phyloP scores from a whole-genome alignment of 371 early-diverging fungal species.

The Mucor lusitanicus region DNA sequence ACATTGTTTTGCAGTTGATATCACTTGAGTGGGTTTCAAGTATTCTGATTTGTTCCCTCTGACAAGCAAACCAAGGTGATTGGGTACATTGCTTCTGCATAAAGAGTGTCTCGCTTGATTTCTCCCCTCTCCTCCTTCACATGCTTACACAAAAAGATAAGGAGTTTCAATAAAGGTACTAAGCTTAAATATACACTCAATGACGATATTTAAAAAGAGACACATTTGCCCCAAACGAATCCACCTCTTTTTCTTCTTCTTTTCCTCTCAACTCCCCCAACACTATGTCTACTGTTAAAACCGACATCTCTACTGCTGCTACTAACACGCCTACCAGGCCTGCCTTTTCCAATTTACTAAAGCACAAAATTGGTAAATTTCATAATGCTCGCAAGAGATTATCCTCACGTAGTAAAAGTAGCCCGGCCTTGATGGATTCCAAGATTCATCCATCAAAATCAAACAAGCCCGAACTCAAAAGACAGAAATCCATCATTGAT shows the following conservation, averaged over 20 bases:
- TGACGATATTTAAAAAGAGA: not conserved
- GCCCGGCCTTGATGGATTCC: slow-evolving; percentile 15
- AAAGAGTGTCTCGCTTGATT: not conserved
- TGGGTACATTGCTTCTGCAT: not conserved
- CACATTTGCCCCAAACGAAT: not conserved
- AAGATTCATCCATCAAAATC: not conserved
- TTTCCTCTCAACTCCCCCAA: not conserved
- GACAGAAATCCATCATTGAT: not conserved
- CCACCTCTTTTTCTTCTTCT: not conserved
- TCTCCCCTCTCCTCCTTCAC: not conserved
- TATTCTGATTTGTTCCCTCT: not conserved
- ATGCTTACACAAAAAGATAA: not conserved
- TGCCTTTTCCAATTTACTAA: slow-evolving; percentile 2
- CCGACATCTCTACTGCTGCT: slow-evolving; percentile 8
- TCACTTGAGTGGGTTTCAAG: not conserved
- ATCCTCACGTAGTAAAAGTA: slow-evolving; percentile 21
- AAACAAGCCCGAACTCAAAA: not conserved
- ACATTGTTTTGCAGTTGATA: not conserved
- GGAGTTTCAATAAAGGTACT: slow-evolving; percentile 1
- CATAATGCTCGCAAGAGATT: slow-evolving; percentile 6
- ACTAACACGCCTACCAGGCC: slow-evolving; percentile 3
- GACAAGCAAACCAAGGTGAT: not conserved
- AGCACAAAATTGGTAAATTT: slow-evolving; percentile 16
- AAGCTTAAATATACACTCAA: not conserved
- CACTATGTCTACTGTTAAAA: not conserved